phyloP scores from a whole-genome alignment of 805 yeast species.

The Schwanniomyces occidentalis region DNA sequence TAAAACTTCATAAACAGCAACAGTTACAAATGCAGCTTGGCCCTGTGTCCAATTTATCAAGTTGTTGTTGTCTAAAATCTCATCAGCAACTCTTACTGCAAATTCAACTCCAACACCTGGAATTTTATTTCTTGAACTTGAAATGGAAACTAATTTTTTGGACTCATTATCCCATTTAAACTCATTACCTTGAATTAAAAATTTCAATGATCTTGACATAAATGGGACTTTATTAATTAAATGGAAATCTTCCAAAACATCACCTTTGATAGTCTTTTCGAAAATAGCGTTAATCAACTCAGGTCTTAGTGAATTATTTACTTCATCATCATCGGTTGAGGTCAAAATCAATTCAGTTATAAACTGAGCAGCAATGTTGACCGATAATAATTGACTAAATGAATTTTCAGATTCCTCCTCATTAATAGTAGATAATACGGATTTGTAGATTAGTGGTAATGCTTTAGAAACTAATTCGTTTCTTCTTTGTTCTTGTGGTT shows the following conservation, averaged over 20 bases:
- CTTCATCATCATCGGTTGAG: slow-evolving; percentile 35
- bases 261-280: slow-evolving; percentile 60
- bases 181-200: slow-evolving; percentile 82
- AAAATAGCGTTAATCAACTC: slow-evolving; percentile 57
- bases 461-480: slow-evolving; percentile 64
- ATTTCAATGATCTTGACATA: slow-evolving; percentile 69
- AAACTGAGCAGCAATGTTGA: slow-evolving; percentile 82
- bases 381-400: slow-evolving; percentile 51
- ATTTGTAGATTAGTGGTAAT: slow-evolving; percentile 61
- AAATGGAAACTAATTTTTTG: slow-evolving; percentile 46
- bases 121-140: slow-evolving; percentile 35
- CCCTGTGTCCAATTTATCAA: slow-evolving; percentile 64
- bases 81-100: slow-evolving; percentile 53
- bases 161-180: slow-evolving; percentile 60
- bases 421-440: slow-evolving; percentile 37
- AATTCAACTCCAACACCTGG: slow-evolving; percentile 57
- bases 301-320: slow-evolving; percentile 40
- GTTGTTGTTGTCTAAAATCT: slow-evolving; percentile 48
- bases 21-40: slow-evolving; percentile 78
- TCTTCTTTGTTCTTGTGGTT: slow-evolving; percentile 77
- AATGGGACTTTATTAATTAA: slow-evolving; percentile 67
- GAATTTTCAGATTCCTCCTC: slow-evolving; percentile 40
- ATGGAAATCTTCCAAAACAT: slow-evolving; percentile 65
- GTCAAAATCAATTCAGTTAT: slow-evolving; percentile 68
- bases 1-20: slow-evolving; percentile 72